A percentile compares a stretch with the other conserved stretches of the same genome.
Evolutionary conservation across 257 asterid species (phyloP).

Genomic region (Anisodus acutangulus): DNA sequence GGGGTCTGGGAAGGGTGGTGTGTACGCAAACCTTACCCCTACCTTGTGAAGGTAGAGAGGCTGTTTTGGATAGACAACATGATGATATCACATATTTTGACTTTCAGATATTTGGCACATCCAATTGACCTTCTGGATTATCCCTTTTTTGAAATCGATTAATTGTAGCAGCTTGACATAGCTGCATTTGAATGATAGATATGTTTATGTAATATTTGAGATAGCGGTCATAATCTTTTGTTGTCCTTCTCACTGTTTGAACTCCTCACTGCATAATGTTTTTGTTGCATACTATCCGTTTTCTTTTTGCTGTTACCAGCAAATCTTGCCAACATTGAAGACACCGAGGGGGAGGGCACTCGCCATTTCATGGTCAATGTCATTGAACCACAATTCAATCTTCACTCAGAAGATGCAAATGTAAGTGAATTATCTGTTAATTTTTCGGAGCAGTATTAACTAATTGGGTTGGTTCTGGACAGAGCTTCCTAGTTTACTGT

Average conservation of each 20-base stretch:
- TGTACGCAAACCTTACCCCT: no score
- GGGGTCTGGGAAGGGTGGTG: no score
- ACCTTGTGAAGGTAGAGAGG: no score
- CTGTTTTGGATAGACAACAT: no score
- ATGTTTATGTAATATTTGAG: constrained; percentile 10
- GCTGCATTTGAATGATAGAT: not conserved
- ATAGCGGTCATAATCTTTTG: not conserved
- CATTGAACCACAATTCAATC: constrained; percentile 97
- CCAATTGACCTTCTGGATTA: not conserved
- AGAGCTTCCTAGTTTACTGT: not conserved
- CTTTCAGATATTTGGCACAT: not conserved
- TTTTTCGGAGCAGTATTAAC: not conserved
- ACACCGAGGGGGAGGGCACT: constrained; percentile 85
- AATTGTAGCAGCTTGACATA: constrained; percentile 12
- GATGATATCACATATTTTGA: not conserved
- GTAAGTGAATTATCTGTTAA: constrained; percentile 54
- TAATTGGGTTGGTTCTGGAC: not conserved
- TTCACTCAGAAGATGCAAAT: constrained; percentile 97
- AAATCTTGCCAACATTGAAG: constrained; percentile 57
- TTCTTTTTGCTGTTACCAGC: constrained; percentile 46
- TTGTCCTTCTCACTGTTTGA: not conserved
- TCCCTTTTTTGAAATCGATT: not conserved
- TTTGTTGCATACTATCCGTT: not conserved
- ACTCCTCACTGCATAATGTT: not conserved
- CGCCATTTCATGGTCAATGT: constrained; percentile 98